Conservation (phyloP, 768 basidiomycete species). For the Tricholoma furcatifolium region DNA sequence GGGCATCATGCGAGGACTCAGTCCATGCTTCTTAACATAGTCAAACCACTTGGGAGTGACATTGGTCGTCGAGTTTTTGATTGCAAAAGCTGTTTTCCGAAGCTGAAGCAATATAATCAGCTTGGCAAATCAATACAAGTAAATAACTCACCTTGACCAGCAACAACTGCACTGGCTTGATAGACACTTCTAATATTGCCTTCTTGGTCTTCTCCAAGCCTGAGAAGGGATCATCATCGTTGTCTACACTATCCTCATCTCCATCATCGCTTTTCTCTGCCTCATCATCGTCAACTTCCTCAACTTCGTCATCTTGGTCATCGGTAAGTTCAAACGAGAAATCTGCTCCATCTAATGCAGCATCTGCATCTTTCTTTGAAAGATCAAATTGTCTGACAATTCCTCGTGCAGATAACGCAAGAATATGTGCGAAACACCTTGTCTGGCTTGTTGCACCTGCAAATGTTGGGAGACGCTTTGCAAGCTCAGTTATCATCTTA, state of each 20-base stretch:
- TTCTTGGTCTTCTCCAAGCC: conserved; percentile 8
- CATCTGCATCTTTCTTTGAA: conserved; percentile 12
- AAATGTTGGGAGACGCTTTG: conserved; percentile 17
- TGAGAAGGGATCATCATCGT: conserved; percentile 22
- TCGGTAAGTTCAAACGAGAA: conserved; percentile 14
- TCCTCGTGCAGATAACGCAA: conserved; percentile 35
- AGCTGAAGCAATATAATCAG: neutral
- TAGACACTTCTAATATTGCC: conserved; percentile 12
- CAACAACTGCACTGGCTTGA: conserved; percentile 22
- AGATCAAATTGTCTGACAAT: conserved; percentile 33
- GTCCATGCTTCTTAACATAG: conserved; percentile 5
- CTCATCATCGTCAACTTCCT: conserved; percentile 16
- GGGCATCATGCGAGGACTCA: conserved; percentile 19
- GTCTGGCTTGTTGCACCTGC: conserved; percentile 23
- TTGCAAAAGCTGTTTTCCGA: conserved; percentile 1
- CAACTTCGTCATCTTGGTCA: conserved; percentile 6
- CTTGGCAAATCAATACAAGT: neutral
- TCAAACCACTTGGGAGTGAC: conserved; percentile 9
- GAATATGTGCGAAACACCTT: conserved; percentile 36
- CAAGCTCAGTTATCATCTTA: conserved; percentile 29
- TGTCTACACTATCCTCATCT: conserved; percentile 16
- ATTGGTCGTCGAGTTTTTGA: conserved; percentile 10
- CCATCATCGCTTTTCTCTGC: conserved; percentile 12
- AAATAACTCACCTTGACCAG: conserved; percentile 30
- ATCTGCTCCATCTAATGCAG: conserved; percentile 3